A percentile compares a stretch with the other conserved stretches of the same genome.
These are phyloP conservation scores for Mycena galopus DNA, from an alignment of 768 basidiomycete species.

Conservation along the genomic window DNA sequence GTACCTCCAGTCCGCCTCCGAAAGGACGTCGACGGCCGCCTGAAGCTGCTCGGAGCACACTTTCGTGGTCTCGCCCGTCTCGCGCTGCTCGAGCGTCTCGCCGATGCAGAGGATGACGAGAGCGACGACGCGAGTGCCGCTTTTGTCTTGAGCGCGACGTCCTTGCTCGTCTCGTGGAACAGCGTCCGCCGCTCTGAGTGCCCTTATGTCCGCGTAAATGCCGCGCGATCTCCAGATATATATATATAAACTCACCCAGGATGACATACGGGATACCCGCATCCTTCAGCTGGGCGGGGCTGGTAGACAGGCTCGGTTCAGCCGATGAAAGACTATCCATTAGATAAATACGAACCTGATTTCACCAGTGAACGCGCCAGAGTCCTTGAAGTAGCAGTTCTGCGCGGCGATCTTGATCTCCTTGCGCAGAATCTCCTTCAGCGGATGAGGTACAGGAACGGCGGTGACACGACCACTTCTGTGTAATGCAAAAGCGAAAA, in stretches of 20 bases:
- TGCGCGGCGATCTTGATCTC: constrained; percentile 89
- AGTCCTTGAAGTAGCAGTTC: constrained; percentile 87
- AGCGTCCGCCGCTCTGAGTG: constrained; percentile 97
- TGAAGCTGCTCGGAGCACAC: constrained; percentile 89
- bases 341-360: constrained; percentile 72
- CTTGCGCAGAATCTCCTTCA: constrained; percentile 71
- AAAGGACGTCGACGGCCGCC: constrained; percentile 74
- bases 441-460: constrained; percentile 87
- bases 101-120: constrained; percentile 96
- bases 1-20: constrained; percentile 85
- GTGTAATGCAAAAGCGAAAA: constrained; percentile 7
- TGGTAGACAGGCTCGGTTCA: constrained; percentile 44
- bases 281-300: constrained; percentile 87
- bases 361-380: constrained; percentile 97
- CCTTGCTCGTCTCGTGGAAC: constrained; percentile 88
- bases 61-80: constrained; percentile 78
- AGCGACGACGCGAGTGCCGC: constrained; percentile 83
- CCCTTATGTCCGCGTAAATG: constrained; percentile 52
- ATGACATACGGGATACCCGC: constrained; percentile 93
- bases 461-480: constrained; percentile 97
- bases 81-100: constrained; percentile 92
- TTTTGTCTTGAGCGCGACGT: constrained; percentile 89
- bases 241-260: constrained; percentile 67
- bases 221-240: too few relatives aligned
- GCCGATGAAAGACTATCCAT: neutral